Evolutionary conservation across 768 basidiomycete species (phyloP), one percentile per base, ranked within the genome.

Genomic region (Albatrellus ellisii): DNA sequence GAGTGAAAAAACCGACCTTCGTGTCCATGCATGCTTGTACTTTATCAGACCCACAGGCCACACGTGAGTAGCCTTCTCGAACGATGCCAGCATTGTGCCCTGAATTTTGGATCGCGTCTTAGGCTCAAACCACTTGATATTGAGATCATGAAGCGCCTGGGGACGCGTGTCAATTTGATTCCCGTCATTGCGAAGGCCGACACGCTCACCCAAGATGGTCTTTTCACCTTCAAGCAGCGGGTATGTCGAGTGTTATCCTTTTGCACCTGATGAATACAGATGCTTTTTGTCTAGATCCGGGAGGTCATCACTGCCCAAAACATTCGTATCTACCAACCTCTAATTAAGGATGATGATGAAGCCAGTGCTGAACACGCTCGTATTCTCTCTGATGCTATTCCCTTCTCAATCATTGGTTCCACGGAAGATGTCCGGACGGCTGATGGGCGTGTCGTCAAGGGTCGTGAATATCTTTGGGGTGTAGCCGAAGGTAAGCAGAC

Each of bases 121-220:
- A 90, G 90, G 0, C 66, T 98, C 51, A 98, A 97, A 64, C 95
- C 95, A 17, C 73, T 99, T 36, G 95, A 99, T 58, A 92, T 99
- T 52, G 95, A 98, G 65, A 91, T 97, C 60, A 99, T 99, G 95
- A 98, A 97, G 69, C 86, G 91, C 44, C 79, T 99, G 15, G 94
- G 95, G 28, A 92, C 92, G 36, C 82, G 95, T 52, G 95, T 97
- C 60, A 95, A 99, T 62, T 73, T 99, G 46, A 97, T 99, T 52
- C 95, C 95, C 4, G 91, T 98, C 54, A 70, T 99, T 41, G 89
- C 95, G 43, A 98, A 97, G 65, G 94, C 95, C 18, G 95, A 98
- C 56, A 99, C 95, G 2, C 70, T 99, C 48, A 97, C 91, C 1
- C 92, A 94, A 56, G 81, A 82, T 47, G 95, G 97, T 62, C 68